These are phyloP conservation scores for Lophium mytilinum DNA, from an alignment of 495 filamentous ascomycete genomes.

Conservation along the genomic window DNA sequence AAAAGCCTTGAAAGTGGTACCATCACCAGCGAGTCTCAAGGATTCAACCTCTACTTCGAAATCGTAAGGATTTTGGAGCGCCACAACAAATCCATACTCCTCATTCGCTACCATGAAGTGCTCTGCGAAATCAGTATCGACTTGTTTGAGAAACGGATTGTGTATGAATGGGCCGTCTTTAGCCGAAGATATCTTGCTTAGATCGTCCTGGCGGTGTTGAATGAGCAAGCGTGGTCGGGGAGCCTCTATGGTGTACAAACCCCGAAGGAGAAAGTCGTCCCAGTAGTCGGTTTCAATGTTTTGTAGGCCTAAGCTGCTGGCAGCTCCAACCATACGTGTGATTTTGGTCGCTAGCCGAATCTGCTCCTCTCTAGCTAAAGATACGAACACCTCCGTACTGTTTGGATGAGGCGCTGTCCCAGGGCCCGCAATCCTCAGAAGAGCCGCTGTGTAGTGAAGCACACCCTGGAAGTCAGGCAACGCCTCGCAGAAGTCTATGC, in stretches of 20 bases:
- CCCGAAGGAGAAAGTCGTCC: constrained; percentile 90
- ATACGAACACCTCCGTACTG: constrained; percentile 51
- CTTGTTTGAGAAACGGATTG: constrained; percentile 72
- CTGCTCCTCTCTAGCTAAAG: constrained; percentile 75
- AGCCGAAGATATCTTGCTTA: constrained; percentile 29
- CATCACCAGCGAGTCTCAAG: constrained; percentile 64
- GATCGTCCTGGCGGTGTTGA: constrained; percentile 60
- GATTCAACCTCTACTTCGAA: constrained; percentile 84
- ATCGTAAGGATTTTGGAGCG: constrained; percentile 88
- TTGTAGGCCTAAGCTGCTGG: constrained; percentile 60
- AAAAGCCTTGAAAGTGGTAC: constrained; percentile 58
- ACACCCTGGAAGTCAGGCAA: constrained; percentile 87
- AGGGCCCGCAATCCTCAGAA: constrained; percentile 73
- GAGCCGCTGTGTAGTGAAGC: constrained; percentile 71
- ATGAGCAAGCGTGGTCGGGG: constrained; percentile 51
- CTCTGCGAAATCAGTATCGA: constrained; percentile 50
- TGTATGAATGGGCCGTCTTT: constrained; percentile 84
- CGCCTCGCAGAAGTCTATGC: constrained; percentile 87
- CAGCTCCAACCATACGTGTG: constrained; percentile 67
- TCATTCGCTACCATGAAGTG: constrained; percentile 69
- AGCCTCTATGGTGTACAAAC: constrained; percentile 57
- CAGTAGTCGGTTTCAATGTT: constrained; percentile 77
- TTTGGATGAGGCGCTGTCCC: constrained; percentile 63
- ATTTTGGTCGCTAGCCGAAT: constrained; percentile 72
- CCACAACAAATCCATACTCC: constrained; percentile 63